Base-by-base conservation (phyloP, 805 yeast genomes). In the Grigorovia transvaalensis region DNA sequence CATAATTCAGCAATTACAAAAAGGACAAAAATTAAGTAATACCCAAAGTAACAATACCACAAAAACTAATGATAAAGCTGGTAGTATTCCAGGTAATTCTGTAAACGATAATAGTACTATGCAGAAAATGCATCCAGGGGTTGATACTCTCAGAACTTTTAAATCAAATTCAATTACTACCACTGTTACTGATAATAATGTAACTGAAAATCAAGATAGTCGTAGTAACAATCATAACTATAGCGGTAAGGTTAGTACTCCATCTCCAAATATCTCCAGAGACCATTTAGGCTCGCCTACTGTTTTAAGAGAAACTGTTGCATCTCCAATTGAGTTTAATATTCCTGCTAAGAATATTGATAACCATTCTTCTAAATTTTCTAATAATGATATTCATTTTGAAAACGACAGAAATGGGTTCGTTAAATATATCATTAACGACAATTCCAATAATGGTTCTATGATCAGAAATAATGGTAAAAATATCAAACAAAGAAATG, bases 1-100 rank as follows among this genome's bases (percentile, higher is more conserved):
- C 35, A 57, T 53, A 47, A 50, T 60, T 15, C 60, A 59, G 45
- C 45, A 41, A 47, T 30, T 17, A 30, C 38, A 41, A n/a, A 40
- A 17, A 9, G 27, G 42, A 11, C 29, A 19, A 2, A 13, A 27
- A 23, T 8, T 23, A 13, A 17, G n/a, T 35, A 46, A 44, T 27
- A 23, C 3, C 27, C 27, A 23, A 23, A 3, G 6, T 6, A 23
- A 54, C 13, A 48, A 51, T 2, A 49, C 47, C 9, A 41, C 53
- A n/a, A 40, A 44, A 43, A 15, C n/a, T 38, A 23, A 23, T 27
- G n/a, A 38, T 38, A 12, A 13, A 38, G 4, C 15, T 12, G 15
- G 15, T 33, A 23, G 11, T n/a, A n/a, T 13, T 33, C 17, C 20
- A 35, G 45, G 29, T 40, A 13, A 38, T 18, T 12, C 23, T 5